phyloP scores from a whole-genome alignment of 2,329 filamentous ascomycete genomes.

The Clonostachys chloroleuca region DNA sequence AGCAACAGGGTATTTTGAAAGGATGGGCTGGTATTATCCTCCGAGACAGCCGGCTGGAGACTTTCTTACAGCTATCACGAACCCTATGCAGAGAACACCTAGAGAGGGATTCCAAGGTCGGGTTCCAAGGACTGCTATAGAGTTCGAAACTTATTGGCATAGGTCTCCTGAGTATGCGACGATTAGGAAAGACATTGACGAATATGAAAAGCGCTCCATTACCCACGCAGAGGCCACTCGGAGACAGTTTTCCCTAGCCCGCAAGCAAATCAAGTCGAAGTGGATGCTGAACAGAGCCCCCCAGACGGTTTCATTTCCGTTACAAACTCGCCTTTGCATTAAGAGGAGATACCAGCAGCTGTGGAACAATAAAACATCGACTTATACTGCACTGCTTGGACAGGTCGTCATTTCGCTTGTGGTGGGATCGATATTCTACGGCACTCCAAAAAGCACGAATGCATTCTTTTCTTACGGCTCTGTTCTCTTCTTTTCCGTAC shows the following conservation, averaged over 20 bases:
- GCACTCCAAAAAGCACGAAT: conserved; percentile 38
- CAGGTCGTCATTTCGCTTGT: conserved; percentile 55
- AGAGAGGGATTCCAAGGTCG: conserved; percentile 49
- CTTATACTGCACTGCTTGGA: conserved; percentile 8
- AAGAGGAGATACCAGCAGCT: conserved; percentile 46
- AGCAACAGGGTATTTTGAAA: conserved; percentile 55
- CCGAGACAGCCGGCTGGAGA: conserved; percentile 59
- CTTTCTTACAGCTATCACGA: conserved; percentile 66
- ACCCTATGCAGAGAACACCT: conserved; percentile 60
- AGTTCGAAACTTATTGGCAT: conserved; percentile 1
- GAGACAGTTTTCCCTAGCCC: neutral
- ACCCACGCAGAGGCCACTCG: neutral
- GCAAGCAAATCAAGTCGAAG: neutral
- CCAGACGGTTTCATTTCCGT: conserved; percentile 23
- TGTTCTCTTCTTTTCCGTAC: conserved; percentile 54
- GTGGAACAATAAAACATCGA: conserved; percentile 44
- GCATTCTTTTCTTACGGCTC: conserved; percentile 51
- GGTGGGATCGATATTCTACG: conserved; percentile 56
- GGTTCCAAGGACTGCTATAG: conserved; percentile 32
- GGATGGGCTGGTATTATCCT: conserved; percentile 15
- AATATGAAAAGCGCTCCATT: neutral
- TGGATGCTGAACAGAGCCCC: neutral
- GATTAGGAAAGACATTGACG: neutral
- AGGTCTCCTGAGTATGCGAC: neutral
- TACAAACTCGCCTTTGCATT: conserved; percentile 48